Conservation (phyloP, 2,329 filamentous ascomycete genomes). For the Pseudogymnoascus sp. region DNA sequence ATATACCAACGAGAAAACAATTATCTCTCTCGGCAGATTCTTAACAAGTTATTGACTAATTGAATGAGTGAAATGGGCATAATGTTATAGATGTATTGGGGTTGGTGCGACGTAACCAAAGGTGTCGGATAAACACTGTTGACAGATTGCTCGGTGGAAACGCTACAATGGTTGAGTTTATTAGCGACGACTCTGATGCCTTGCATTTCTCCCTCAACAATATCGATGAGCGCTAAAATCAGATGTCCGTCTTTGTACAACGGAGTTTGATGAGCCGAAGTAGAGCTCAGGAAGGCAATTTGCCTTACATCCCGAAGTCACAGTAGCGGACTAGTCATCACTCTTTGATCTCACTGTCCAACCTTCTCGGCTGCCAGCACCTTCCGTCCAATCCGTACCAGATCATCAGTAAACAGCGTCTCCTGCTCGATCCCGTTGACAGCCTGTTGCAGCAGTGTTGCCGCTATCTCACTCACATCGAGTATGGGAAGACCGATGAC, state of each 20-base stretch:
- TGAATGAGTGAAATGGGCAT: too few relatives aligned
- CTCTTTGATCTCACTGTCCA: neutral
- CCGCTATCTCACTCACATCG: slow-evolving; percentile 32
- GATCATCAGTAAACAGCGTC: slow-evolving; percentile 36
- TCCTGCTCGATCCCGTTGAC: slow-evolving; percentile 41
- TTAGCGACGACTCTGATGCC: neutral
- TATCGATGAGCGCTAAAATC: neutral
- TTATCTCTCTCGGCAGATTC: neutral
- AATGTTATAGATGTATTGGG: neutral
- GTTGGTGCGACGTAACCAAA: neutral
- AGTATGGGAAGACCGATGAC: slow-evolving; percentile 31
- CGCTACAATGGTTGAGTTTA: neutral
- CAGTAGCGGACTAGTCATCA: neutral
- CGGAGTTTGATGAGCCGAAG: neutral
- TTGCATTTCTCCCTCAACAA: neutral
- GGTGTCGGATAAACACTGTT: neutral
- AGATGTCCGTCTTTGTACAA: neutral
- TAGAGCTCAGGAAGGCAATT: neutral
- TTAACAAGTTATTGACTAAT: neutral
- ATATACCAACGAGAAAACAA: neutral
- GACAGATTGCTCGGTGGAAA: neutral
- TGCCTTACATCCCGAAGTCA: neutral
- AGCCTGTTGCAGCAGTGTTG: slow-evolving; percentile 38
- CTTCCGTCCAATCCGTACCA: slow-evolving; percentile 33
- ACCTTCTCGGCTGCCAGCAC: neutral